Base-by-base conservation (phyloP, 2,329 filamentous ascomycete species). In the Ascochyta fabae region DNA sequence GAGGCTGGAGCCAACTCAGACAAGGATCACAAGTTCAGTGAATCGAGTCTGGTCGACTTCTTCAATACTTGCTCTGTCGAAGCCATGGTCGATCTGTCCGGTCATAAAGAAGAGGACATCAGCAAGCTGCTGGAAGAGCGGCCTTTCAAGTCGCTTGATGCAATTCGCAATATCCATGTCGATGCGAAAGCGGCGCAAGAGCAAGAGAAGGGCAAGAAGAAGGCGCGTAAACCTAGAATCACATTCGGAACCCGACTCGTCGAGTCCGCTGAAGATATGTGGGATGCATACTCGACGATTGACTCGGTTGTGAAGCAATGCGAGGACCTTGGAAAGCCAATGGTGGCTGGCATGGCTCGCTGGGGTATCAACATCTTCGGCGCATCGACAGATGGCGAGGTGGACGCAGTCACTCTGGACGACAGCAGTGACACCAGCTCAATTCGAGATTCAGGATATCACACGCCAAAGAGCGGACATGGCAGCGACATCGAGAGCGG, bases 31-130 rank as follows among this genome's bases (percentile, higher is more conserved):
- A 56, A 45, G 16, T 64, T 71, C 27, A 71, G 85, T 36, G 81
- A 86, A 27, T 69, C 68, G 4, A 83, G 83, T 51, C 84, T 97
- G 6, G 79, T 98, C 26, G 83, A 87, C 7, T 96, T 92, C 68
- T 87, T 99, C 75, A 98, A 98, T 69, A 86, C 82, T 0, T 95
- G 91, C 72, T 86, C 86, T 5, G 79, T 86, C 9, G 84, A 88
- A 33, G 91, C 94, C 53, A 84, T 99, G 38, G 86, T 89, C 1
- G 93, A 96, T 64, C 88, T 97, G 58, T 91, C 91, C 0, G 88
- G 87, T 29, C 86, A 90, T 56, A 88, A 89, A 33, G 84, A 89
- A 62, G 85, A 87, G 6, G 82, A 88, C 42, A 87, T 93, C 1
- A 82, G 88, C 39, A 76, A 86, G 13, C 83, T 98, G 51, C 78